These are phyloP conservation scores for Fraxinus baroniana DNA, from an alignment of 305 asterid genomes.

Conservation along the genomic window DNA sequence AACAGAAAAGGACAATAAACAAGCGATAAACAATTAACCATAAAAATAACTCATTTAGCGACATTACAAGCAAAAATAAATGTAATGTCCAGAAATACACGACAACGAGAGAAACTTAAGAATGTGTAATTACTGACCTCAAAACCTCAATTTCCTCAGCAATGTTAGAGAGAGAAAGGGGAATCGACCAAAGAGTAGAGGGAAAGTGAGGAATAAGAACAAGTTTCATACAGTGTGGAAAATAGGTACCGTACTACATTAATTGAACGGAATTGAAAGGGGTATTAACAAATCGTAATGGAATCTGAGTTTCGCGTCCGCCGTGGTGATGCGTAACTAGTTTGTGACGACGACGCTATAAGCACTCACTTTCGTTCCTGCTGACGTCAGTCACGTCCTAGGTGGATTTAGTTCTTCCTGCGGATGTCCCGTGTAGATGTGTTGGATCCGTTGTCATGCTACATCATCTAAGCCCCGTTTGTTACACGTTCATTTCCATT, in stretches of 20 bases:
- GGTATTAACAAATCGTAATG: background rate
- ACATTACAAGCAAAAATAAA: background rate
- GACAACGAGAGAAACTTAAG: background rate
- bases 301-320: conserved; percentile 30
- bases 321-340: conserved; percentile 30
- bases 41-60: background rate
- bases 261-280: conserved; percentile 30
- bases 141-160: conserved; percentile 15
- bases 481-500: too few relatives aligned
- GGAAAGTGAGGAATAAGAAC: background rate
- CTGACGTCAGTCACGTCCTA: background rate
- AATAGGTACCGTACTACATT: conserved; percentile 8
- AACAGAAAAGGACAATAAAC: background rate
- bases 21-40: background rate
- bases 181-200: background rate
- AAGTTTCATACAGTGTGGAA: conserved; percentile 18
- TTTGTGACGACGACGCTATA: background rate
- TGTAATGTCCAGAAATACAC: background rate
- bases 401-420: too few relatives aligned
- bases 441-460: too few relatives aligned
- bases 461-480: too few relatives aligned
- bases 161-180: conserved; percentile 12
- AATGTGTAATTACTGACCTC: conserved; percentile 16
- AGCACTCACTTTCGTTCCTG: background rate
- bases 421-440: too few relatives aligned